Evolutionary conservation across 2,329 filamentous ascomycete genomes (phyloP), one percentile per base, ranked within the genome.

Genomic region (Cordyceps cateniannulata): DNA sequence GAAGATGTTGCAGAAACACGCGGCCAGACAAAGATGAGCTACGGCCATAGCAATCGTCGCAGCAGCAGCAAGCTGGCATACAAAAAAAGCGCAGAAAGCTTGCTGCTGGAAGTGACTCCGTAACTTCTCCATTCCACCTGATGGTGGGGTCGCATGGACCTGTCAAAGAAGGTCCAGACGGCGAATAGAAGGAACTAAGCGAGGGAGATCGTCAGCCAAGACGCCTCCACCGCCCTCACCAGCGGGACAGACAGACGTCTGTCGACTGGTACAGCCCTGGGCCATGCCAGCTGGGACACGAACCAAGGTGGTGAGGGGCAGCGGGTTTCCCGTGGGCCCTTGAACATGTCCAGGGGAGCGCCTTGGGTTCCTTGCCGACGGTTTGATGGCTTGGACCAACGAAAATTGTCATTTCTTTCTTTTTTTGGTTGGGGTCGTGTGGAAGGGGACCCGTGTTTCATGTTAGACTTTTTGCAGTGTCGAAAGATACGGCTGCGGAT

Each of bases 141-240:
- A 45, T 25, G 38, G 40, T 52, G 57, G 55, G 38, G 57, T 47
- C 22, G 1, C n/a, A 20, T 47, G 38, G 49, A 59, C 38, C 48
- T 59, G 57, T 59, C 57, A 59, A 59, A 51, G 25, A 38, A 44
- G 47, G 38, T 52, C 57, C 48, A 59, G 47, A 45, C 24, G 50
- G 40, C 40, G 25, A 52, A 59, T 52, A 45, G 48, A 59, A 59
- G 29, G 38, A 42, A 29, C 57, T 59, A 52, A 59, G 57, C 57
- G 49, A 59, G 57, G 57, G 49, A 52, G 57, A 59, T 59, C 56
- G 47, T 50, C 35, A 29, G 51, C 51, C 51, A 44, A 29, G 38
- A n/a, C 24, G 32, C 54, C 44, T 57, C 54, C 54, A 57, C 54
- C 29, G 20, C 22, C 29, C 40, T 18, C 54, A 38, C 22, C 44